Evolutionary conservation across 306 rosid genomes (phyloP), one percentile per base, ranked within the genome.

Genomic region (Corylus americana): DNA sequence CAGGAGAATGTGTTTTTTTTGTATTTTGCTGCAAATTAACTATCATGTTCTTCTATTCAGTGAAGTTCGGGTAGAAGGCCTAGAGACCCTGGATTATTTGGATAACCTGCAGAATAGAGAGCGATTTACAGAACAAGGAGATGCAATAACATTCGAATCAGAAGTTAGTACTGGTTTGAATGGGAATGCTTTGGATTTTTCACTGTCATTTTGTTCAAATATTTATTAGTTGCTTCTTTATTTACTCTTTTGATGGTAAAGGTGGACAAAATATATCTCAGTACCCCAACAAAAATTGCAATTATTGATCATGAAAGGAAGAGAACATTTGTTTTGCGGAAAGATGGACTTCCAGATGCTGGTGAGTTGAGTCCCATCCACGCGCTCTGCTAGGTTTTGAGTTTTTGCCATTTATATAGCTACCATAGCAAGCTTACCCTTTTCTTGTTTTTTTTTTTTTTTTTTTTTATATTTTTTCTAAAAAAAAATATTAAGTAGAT

Each of bases 291-390:
- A 55, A 90, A 91, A 83, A 91, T 91, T 80, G 98, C 94, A 62
- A 80, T 91, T 76, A 81, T 93, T 80, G 98, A 93, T 78, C 97
- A 93, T 45, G 94, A 87, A 82, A 88, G 89, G 87, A 91, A 85
- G 87, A 87, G 92, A 88, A 93, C 94, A 57, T 90, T 85, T 69
- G 98, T 74, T 14, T 35, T 91, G 55, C 84, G 89, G 16, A 91
- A 91, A 81, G 97, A 93, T 42, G 94, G 98, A 70, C 97, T 91
- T 83, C 91, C 91, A 50, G 94, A 93, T 83, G 94, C 98, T 67
- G 91, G 97, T 93, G 82, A 88, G 93, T 79, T 62, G 53, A 42
- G 22, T 42, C 71, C 18, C n/a, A 18, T 50, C 55, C 37, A 76
- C 45, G 64, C 42, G 54, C 29, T 54, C 55, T 51, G 13, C 17